Evolutionary conservation across 768 basidiomycete genomes (phyloP), one percentile per base, ranked within the genome.

Genomic region (Russula lepida): DNA sequence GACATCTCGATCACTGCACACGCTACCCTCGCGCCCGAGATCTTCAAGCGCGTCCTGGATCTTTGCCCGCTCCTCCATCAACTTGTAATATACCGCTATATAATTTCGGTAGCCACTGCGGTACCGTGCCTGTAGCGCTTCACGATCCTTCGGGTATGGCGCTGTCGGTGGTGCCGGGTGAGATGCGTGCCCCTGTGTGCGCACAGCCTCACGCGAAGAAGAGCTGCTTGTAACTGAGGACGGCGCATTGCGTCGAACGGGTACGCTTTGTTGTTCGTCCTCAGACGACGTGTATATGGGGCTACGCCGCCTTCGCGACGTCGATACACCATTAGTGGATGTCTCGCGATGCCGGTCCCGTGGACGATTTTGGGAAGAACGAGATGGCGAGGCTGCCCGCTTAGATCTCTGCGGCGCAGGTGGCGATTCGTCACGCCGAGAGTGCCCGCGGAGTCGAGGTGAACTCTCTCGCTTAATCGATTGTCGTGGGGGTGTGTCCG

Each of bases 1-100:
- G 63, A 84, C 84, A 7, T 74, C 79, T 56, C 81, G 82, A 12
- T 81, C 83, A 64, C 82, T 84, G 15, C 74, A 77, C 41, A 68
- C 65, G 47, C 68, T 74, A 35, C 69, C 74, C 30, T 69, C 70
- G 25, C 71, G 68, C 39, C 75, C 76, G 23, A 70, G 65, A 41
- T 72, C 76, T 23, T 74, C 76, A 43, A 88, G 68, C 52, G 84
- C 68, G n/a, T 73, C 75, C 69, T 83, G 78, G 32, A 84, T 74
- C 67, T 78, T 81, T 51, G 72, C 69, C 66, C 80, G 81, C 69
- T 85, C 80, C 7, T 73, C 73, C 25, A 77, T 68, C 50, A 85
- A 69, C 68, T 77, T 73, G 33, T 76, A 71, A 64, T 80, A 81
- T 17, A 76, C 71, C 1, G 68, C 67, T 47, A 84, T 62, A 64